A percentile compares a stretch with the other conserved stretches of the same genome.
These are phyloP conservation scores for Trichoderma virens DNA, from an alignment of 495 filamentous ascomycete genomes.

Conservation along the genomic window DNA sequence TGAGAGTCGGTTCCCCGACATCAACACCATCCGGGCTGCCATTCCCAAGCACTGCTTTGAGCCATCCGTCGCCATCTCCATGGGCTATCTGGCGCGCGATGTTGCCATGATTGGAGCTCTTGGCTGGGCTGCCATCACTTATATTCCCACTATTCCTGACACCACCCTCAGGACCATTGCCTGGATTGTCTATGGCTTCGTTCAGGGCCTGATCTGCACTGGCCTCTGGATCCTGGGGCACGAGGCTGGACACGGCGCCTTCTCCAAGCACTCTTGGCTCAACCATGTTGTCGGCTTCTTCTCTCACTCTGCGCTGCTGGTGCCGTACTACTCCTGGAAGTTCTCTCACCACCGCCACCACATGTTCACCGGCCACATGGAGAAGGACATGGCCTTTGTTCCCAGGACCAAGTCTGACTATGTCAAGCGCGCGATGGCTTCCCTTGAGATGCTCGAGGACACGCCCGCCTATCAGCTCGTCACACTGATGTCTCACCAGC, in stretches of 20 bases:
- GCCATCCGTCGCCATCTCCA: conserved; percentile 46
- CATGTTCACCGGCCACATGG: conserved; percentile 52
- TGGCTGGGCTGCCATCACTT: conserved; percentile 48
- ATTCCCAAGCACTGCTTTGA: conserved; percentile 65
- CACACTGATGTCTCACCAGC: conserved; percentile 42
- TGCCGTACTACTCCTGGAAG: conserved; percentile 73
- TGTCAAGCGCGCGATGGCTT: conserved; percentile 27
- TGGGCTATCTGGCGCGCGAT: conserved; percentile 56
- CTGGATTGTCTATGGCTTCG: conserved; percentile 53
- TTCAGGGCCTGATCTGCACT: conserved; percentile 59
- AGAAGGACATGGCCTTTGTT: conserved; percentile 53
- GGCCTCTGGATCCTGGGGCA: conserved; percentile 68
- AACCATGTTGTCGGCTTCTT: conserved; percentile 65
- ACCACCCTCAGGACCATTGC: conserved; percentile 36
- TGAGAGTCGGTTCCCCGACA: conserved; percentile 24
- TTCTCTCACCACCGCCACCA: conserved; percentile 68
- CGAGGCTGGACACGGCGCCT: conserved; percentile 67
- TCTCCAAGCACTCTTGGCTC: conserved; percentile 51
- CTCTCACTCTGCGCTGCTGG: conserved; percentile 55
- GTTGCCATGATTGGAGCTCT: conserved; percentile 42
- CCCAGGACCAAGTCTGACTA: conserved; percentile 36
- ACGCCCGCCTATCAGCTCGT: conserved; percentile 46
- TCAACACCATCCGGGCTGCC: conserved; percentile 60
- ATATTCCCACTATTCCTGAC: conserved; percentile 41
- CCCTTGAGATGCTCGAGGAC: conserved; percentile 46